A percentile compares a stretch with the other conserved stretches of the same genome.
phyloP scores from a whole-genome alignment of 345 rosid species.

The Raphanus raphanistrum region DNA sequence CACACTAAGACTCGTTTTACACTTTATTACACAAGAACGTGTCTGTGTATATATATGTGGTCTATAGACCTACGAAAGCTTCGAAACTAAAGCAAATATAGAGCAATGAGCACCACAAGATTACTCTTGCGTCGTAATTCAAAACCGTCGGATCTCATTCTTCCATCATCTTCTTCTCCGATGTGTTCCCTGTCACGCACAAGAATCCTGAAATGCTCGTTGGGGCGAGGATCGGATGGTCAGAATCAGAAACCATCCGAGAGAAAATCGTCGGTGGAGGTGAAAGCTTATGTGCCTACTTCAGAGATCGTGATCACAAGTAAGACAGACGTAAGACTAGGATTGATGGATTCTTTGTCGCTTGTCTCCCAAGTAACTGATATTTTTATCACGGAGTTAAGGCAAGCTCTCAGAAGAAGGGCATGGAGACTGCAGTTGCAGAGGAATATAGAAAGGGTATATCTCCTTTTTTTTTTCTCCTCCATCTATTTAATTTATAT shows the following conservation, averaged over 20 bases:
- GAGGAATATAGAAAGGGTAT: constrained; percentile 50
- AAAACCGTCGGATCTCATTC: background rate
- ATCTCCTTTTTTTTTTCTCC: background rate
- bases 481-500: background rate
- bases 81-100: background rate
- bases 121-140: constrained; percentile 14
- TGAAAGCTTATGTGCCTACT: constrained; percentile 6
- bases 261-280: constrained; percentile 36
- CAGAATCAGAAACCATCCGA: constrained; percentile 8
- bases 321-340: constrained; percentile 15
- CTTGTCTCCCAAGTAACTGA: constrained; percentile 33
- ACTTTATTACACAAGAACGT: background rate
- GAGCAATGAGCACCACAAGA: constrained; percentile 22
- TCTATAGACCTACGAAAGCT: background rate
- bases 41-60: background rate
- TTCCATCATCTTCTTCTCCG: background rate
- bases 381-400: constrained; percentile 30
- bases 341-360: constrained; percentile 27
- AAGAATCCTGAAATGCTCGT: constrained; percentile 11
- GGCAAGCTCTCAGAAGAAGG: constrained; percentile 26
- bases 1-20: background rate
- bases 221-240: constrained; percentile 18
- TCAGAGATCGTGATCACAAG: constrained; percentile 19
- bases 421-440: constrained; percentile 45
- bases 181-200: background rate